phyloP scores from a whole-genome alignment of 2,329 filamentous ascomycete species.

The Phaeoacremonium minimum region DNA sequence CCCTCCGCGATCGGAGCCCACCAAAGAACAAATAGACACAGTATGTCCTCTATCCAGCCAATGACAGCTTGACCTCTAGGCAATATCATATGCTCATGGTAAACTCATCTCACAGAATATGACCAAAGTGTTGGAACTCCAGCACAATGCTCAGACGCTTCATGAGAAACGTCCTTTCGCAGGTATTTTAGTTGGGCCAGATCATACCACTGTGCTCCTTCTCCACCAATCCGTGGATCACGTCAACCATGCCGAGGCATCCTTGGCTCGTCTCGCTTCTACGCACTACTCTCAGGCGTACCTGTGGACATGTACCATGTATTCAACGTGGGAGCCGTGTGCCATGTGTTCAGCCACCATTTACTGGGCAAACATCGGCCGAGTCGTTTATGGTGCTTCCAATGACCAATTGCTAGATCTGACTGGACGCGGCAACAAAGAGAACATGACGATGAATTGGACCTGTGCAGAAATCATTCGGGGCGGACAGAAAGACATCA shows the following conservation, averaged over 20 bases:
- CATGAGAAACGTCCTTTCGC: conserved; percentile 17
- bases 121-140: conserved; percentile 5
- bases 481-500: conserved; percentile 40
- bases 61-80: background rate
- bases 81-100: background rate
- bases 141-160: conserved; percentile 3
- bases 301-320: conserved; percentile 42
- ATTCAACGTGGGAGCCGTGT: conserved; percentile 52
- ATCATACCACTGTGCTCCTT: conserved; percentile 42
- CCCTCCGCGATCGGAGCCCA: conserved; percentile 5
- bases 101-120: conserved; percentile 5
- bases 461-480: conserved; percentile 41
- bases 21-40: conserved; percentile 4
- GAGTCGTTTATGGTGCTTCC: conserved; percentile 44
- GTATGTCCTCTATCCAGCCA: background rate
- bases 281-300: conserved; percentile 42
- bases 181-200: conserved; percentile 40
- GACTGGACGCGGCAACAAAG: conserved; percentile 40
- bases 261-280: conserved; percentile 42
- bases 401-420: conserved; percentile 39
- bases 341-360: conserved; percentile 40
- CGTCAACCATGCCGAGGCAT: conserved; percentile 47
- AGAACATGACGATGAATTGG: conserved; percentile 48
- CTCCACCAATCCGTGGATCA: conserved; percentile 46
- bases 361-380: conserved; percentile 47